Evolutionary conservation across 495 filamentous ascomycete species (phyloP).

Genomic region (Penicillium mononematosum): DNA sequence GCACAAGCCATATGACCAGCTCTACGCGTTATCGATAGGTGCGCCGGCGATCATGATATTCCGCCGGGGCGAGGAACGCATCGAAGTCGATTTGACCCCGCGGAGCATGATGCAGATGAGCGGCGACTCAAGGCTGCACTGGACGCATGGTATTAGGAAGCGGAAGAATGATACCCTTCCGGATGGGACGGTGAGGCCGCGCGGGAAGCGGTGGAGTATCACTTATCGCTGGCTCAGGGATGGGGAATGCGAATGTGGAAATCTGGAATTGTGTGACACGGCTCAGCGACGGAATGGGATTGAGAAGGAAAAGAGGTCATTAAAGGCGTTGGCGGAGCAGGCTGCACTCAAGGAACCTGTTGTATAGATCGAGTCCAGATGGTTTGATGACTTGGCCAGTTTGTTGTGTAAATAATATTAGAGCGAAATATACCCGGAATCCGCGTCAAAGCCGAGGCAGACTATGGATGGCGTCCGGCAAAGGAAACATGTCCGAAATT

Average conservation of each 20-base stretch:
- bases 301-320: slow-evolving; percentile 41
- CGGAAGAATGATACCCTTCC: slow-evolving; percentile 38
- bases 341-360: not conserved
- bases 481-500: too few relatives aligned
- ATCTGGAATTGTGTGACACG: slow-evolving; percentile 38
- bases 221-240: slow-evolving; percentile 43
- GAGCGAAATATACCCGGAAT: slow-evolving; percentile 7
- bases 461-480: too few relatives aligned
- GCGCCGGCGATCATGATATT: slow-evolving; percentile 41
- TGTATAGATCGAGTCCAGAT: not conserved
- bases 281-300: slow-evolving; percentile 37
- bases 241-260: slow-evolving; percentile 41
- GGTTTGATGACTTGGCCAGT: not conserved
- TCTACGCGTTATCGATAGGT: slow-evolving; percentile 40
- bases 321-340: slow-evolving; percentile 26
- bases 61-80: slow-evolving; percentile 28
- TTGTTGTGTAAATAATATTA: slow-evolving; percentile 4
- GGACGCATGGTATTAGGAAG: slow-evolving; percentile 46
- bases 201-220: slow-evolving; percentile 40
- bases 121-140: slow-evolving; percentile 39
- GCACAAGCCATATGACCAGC: slow-evolving; percentile 40
- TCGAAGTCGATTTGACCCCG: slow-evolving; percentile 36
- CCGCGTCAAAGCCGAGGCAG: not conserved
- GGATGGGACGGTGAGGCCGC: slow-evolving; percentile 32
- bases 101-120: slow-evolving; percentile 42